Evolutionary conservation across 176 grass and related monocot genomes (phyloP), one percentile per base, ranked within the genome.

Genomic region (Puccinellia tenuiflora): DNA sequence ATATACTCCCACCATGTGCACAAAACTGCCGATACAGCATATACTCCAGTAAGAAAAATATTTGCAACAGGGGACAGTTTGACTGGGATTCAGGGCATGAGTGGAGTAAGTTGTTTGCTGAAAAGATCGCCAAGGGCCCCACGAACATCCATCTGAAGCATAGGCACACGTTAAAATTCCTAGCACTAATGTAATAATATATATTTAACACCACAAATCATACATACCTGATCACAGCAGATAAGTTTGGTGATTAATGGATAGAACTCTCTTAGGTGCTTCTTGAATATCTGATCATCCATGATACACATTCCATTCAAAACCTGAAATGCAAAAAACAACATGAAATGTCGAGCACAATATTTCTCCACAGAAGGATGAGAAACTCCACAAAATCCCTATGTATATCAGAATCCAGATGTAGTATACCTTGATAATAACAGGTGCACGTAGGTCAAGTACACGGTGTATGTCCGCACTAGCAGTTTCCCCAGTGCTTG

Each of bases 201-300:
- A 47, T 7, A 83, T 65, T 68, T 85, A 26, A 16, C 73, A 22
- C 35, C 0, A 57, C 0, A 52, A 57, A 68, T 28, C 24, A 68
- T 30, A 83, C 22, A 46, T 86, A 96, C 97, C 97, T 99, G 97
- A 84, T 99, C 93, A 74, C 97, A 99, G 76, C 97, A 99, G 71
- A 99, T 94, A 83, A 99, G 97, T 89, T 96, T 99, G 18, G 97
- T 99, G 88, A 99, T 94, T 80, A 99, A 80, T 55, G 97, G 97
- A 86, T 96, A 99, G 54, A 99, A 96, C 77, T 96, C 97, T 90
- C 88, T 88, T 39, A 99, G 75, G 87, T 99, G 93, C 75, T 79
- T 96, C 85, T 91, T 99, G 83, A 99, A 99, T 85, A 96, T 96
- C 47, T 92, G 83, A 77, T 74, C 56, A 85, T 99, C 89, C 97